Conservation (phyloP, 805 yeast species). For the Candida nemodendra region DNA sequence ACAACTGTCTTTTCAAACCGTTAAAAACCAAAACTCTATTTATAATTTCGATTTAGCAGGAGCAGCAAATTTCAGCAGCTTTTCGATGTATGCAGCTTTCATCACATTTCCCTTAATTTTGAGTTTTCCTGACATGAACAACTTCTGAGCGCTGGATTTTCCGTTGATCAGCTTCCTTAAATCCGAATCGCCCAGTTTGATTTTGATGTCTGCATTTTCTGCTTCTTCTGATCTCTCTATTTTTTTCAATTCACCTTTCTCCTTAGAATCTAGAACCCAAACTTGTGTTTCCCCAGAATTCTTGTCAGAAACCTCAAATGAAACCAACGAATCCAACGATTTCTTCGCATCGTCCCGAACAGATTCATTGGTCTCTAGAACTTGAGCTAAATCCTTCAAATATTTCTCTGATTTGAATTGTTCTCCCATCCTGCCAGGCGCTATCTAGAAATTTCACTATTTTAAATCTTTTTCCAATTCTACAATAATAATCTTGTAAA, state of each 20-base stretch:
- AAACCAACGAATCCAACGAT: conserved; percentile 36
- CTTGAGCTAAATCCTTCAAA: conserved; percentile 15
- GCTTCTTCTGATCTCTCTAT: conserved; percentile 25
- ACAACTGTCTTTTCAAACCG: neutral
- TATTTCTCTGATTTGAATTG: conserved; percentile 19
- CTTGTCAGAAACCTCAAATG: conserved; percentile 65
- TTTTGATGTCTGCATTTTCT: conserved; percentile 62
- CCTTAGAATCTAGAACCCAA: conserved; percentile 70
- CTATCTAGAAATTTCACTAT: neutral
- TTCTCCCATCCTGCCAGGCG: conserved; percentile 5
- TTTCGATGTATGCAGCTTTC: conserved; percentile 81
- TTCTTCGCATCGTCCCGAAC: conserved; percentile 29
- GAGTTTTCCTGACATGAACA: conserved; percentile 80
- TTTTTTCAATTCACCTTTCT: conserved; percentile 43
- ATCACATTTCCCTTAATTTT: conserved; percentile 87
- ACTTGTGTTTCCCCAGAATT: conserved; percentile 51
- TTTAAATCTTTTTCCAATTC: no score
- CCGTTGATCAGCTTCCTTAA: conserved; percentile 71
- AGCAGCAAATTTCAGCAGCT: conserved; percentile 55
- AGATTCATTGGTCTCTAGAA: conserved; percentile 18
- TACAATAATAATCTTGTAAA: no score
- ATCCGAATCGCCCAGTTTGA: conserved; percentile 64
- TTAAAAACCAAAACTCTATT: neutral
- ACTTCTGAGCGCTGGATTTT: conserved; percentile 79
- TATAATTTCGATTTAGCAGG: conserved; percentile 46